Evolutionary conservation across 2,329 filamentous ascomycete genomes (phyloP), one percentile per base, ranked within the genome.

Genomic region (Aspergillus candidus): DNA sequence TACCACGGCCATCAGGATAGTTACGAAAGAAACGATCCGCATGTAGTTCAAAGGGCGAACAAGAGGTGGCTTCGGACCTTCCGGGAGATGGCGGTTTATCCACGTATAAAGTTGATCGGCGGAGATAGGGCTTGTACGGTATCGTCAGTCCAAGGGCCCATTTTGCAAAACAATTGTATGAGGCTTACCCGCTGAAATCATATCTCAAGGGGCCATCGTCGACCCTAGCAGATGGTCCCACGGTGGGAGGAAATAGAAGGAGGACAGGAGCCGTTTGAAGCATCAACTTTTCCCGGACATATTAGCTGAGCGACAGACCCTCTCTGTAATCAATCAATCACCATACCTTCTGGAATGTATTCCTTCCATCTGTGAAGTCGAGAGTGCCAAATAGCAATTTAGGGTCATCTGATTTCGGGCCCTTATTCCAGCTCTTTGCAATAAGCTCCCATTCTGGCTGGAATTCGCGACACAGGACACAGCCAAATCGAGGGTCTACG

Each of bases 251-350:
- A 74, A 93, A 97, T 54, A 94, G 73, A 35, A 96, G 72, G 35
- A 98, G 76, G 32, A 97, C 84, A 1, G 93, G 93, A 6, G 93
- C 93, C 37, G 91, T 96, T 82, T 95, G 88, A 34, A 98, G 82
- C 68, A 86, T 83, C 56, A 97, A 79, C 91, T 97, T 56, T 53
- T 46, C 33, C 32, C 32, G 18, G 11, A 35, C 22, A 27, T 17
- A 41, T 53, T 49, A 51, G 55, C 29, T 41, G 41, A 32, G 8
- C 35, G 39, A 45, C 35, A 34, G 22, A 27, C 6, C 5, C 22
- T 27, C 8, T 27, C 8, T 27, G 22, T 2, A 10, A 10, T 27
- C 22, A 27, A 22, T 10, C 7, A 5, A 27, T 27, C 22, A 27
- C 59, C 75, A 53, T 75, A 96, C 90, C 70, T 86, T 86, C 71